Evolutionary conservation across 1,139 yeast species (phyloP).

Genomic region (Yamadazyma sp.): DNA sequence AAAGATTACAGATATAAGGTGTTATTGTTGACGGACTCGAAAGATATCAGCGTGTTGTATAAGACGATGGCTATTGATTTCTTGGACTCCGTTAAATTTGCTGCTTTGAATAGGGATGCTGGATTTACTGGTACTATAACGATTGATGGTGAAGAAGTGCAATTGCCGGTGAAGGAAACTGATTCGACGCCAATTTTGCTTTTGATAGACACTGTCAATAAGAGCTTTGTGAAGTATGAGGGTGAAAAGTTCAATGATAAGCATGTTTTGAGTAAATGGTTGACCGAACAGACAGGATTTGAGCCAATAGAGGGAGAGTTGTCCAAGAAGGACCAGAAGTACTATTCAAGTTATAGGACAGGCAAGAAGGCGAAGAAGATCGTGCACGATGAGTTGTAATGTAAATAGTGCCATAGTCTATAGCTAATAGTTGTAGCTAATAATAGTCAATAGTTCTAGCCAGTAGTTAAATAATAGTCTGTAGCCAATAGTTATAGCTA

Average conservation of each 20-base stretch:
- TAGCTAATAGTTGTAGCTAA: no score
- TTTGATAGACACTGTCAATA: constrained; percentile 23
- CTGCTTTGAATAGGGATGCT: constrained; percentile 20
- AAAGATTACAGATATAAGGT: constrained; percentile 29
- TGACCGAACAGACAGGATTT: constrained; percentile 25
- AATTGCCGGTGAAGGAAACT: constrained; percentile 19
- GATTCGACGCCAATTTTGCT: constrained; percentile 31
- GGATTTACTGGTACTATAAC: constrained; percentile 12
- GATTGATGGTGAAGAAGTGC: constrained; percentile 22
- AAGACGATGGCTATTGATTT: constrained; percentile 80
- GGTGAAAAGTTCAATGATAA: constrained; percentile 30
- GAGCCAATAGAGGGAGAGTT: constrained; percentile 41
- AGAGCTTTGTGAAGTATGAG: constrained; percentile 22
- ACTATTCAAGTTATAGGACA: constrained; percentile 29
- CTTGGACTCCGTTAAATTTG: constrained; percentile 35
- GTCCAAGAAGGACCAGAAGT: constrained; percentile 34
- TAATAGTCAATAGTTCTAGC: no score
- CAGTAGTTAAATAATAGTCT: no score
- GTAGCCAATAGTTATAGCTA: no score
- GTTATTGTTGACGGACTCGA: constrained; percentile 47
- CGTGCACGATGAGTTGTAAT: constrained; percentile 38
- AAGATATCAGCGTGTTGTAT: constrained; percentile 56
- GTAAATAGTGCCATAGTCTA: no score
- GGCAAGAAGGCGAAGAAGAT: constrained; percentile 23
- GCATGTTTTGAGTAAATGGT: constrained; percentile 35